Evolutionary conservation across 306 rosid genomes (phyloP).

Genomic region (Vachellia collinsii): DNA sequence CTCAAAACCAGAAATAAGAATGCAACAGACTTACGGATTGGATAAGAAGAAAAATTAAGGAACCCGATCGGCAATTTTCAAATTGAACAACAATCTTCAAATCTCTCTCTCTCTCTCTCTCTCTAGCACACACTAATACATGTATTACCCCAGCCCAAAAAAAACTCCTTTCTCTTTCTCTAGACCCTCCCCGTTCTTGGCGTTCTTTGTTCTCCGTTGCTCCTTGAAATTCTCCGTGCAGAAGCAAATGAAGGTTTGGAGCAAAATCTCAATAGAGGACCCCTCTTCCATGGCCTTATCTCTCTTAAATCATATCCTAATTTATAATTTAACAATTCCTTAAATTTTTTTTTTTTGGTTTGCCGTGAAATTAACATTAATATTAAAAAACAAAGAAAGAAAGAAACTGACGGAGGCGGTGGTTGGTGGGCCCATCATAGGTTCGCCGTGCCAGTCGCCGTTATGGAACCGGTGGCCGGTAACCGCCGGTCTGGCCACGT

Average conservation of each 20-base stretch:
- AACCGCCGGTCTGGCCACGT: constrained; percentile 50
- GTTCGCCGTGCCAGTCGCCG: constrained; percentile 44
- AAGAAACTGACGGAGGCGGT: constrained; percentile 29
- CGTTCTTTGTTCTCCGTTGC: constrained; percentile 37
- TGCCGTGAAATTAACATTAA: not conserved
- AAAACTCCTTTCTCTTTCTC: constrained; percentile 26
- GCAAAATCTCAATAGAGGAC: constrained; percentile 48
- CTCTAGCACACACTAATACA: constrained; percentile 31
- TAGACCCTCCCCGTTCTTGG: constrained; percentile 36
- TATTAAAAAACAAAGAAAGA: not conserved
- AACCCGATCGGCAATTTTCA: constrained; percentile 55
- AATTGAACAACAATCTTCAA: constrained; percentile 38
- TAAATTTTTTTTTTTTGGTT: constrained; percentile 7
- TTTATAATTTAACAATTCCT: constrained; percentile 35
- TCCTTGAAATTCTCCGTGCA: constrained; percentile 69
- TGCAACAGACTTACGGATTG: constrained; percentile 49
- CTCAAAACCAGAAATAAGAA: not conserved
- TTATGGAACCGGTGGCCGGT: constrained; percentile 41
- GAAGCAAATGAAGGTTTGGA: constrained; percentile 62
- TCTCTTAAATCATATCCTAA: constrained; percentile 50
- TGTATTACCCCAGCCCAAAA: constrained; percentile 10
- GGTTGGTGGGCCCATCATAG: constrained; percentile 46
- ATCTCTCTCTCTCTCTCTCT: constrained; percentile 35
- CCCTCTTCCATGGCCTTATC: constrained; percentile 47
- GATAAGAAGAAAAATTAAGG: constrained; percentile 57